Conservation (phyloP, 129 eudicot species). For the Centrapalus pauciflorus region DNA sequence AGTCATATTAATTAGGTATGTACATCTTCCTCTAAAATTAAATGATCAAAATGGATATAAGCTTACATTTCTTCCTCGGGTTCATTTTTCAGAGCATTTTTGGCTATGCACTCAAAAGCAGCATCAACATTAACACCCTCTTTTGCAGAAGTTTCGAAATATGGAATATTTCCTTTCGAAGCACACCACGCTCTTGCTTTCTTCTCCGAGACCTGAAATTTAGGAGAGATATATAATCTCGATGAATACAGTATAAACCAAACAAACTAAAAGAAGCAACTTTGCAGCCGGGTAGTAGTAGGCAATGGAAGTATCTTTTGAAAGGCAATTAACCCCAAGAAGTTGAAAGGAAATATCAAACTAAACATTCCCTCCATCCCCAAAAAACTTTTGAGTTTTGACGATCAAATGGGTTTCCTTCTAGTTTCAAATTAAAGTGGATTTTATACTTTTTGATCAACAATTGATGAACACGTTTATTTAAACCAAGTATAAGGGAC, state of each 20-base stretch:
- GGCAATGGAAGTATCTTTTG: too few relatives aligned
- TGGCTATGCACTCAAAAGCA: slow-evolving; percentile 44
- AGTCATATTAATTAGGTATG: too few relatives aligned
- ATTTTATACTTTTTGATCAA: background rate
- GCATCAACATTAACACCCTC: slow-evolving; percentile 45
- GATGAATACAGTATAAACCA: background rate
- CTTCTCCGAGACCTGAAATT: slow-evolving; percentile 45
- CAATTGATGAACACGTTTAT: background rate
- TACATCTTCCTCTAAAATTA: too few relatives aligned
- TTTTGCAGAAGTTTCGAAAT: slow-evolving; percentile 46
- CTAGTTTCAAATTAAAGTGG: background rate
- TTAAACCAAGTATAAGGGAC: background rate
- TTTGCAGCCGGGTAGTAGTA: background rate
- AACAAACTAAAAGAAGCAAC: background rate
- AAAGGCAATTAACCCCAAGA: too few relatives aligned
- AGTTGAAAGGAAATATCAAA: too few relatives aligned
- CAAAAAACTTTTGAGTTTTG: background rate
- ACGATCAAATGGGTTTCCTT: background rate
- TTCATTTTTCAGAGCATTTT: slow-evolving; percentile 37
- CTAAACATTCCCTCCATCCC: too few relatives aligned
- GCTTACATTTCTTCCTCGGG: slow-evolving; percentile 55
- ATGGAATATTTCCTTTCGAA: slow-evolving; percentile 43
- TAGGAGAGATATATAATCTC: slow-evolving; percentile 1
- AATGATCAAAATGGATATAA: slow-evolving; percentile 1
- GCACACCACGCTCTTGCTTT: slow-evolving; percentile 55